phyloP scores from a whole-genome alignment of 1,139 yeast species.

The Candida anutae region DNA sequence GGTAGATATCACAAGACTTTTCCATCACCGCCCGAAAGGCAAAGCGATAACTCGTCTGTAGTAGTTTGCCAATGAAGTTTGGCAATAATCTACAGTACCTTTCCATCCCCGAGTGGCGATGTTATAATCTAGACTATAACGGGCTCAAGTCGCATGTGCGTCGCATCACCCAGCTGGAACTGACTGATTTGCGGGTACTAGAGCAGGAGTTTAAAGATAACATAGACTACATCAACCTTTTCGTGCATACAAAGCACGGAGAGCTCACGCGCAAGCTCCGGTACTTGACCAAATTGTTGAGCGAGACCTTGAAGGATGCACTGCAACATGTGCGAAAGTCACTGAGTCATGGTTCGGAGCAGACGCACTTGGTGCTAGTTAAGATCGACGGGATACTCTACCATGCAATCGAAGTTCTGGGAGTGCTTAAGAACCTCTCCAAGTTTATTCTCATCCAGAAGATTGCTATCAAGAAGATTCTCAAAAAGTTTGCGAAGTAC shows the following conservation, averaged over 20 bases:
- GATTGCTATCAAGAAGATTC: slow-evolving; percentile 71
- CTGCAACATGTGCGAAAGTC: too few relatives aligned
- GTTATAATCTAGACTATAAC: slow-evolving; percentile 76
- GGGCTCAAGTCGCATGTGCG: slow-evolving; percentile 60
- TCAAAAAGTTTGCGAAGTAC: slow-evolving; percentile 73
- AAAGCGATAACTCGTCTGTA: not conserved
- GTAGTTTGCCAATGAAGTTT: slow-evolving; percentile 56
- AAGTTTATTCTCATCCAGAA: slow-evolving; percentile 74
- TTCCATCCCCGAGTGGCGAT: slow-evolving; percentile 85
- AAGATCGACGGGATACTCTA: slow-evolving; percentile 19
- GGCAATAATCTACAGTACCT: slow-evolving; percentile 67
- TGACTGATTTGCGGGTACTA: slow-evolving; percentile 16
- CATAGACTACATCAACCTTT: slow-evolving; percentile 48
- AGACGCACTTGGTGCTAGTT: not conserved
- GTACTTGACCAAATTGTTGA: slow-evolving; percentile 9
- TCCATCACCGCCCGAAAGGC: not conserved
- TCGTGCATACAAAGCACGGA: slow-evolving; percentile 58
- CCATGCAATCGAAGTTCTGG: slow-evolving; percentile 42
- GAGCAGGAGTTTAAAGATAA: slow-evolving; percentile 34
- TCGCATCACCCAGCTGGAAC: slow-evolving; percentile 26
- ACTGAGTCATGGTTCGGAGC: not conserved
- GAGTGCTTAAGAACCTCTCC: slow-evolving; percentile 60
- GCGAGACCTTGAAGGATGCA: slow-evolving; percentile 1
- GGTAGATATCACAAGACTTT: too few relatives aligned
- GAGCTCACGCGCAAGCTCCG: slow-evolving; percentile 38